A percentile compares a stretch with the other conserved stretches of the same genome.
These are phyloP conservation scores for Isoetes engelmannii DNA, from an alignment of 83 land plant genomes.

Conservation along the genomic window DNA sequence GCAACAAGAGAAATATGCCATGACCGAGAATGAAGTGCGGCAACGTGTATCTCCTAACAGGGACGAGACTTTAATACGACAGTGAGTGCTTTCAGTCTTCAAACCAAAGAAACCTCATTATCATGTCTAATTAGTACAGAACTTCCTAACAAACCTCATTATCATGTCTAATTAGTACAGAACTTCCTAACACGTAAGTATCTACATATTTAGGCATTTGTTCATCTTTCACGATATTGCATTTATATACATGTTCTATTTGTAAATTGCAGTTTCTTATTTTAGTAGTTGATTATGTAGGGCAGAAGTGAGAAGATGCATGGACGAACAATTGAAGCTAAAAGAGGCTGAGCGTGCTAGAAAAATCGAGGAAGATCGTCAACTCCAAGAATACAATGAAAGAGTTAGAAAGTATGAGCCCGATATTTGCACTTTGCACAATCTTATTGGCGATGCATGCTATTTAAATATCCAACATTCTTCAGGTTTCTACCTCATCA, in stretches of 20 bases:
- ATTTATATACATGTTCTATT: not conserved
- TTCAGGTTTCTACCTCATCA: constrained; percentile 13
- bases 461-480: not conserved
- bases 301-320: constrained; percentile 13
- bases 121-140: not conserved
- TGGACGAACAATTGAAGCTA: constrained; percentile 19
- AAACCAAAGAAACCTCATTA: not conserved
- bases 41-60: constrained; percentile 21
- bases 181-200: not conserved
- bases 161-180: not conserved
- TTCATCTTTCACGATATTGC: not conserved
- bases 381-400: constrained; percentile 17
- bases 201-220: not conserved
- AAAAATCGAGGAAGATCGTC: constrained; percentile 7
- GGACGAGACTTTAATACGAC: constrained; percentile 22
- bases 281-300: not conserved
- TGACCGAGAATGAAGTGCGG: constrained; percentile 20
- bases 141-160: not conserved
- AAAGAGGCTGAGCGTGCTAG: constrained; percentile 12
- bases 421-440: not conserved
- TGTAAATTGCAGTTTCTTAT: not conserved
- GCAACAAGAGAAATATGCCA: constrained; percentile 15
- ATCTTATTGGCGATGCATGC: not conserved
- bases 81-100: constrained; percentile 6
- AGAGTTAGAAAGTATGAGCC: constrained; percentile 7